Evolutionary conservation across 2,329 filamentous ascomycete genomes (phyloP), one percentile per base, ranked within the genome.

Genomic region (Aspergillus calidoustus): DNA sequence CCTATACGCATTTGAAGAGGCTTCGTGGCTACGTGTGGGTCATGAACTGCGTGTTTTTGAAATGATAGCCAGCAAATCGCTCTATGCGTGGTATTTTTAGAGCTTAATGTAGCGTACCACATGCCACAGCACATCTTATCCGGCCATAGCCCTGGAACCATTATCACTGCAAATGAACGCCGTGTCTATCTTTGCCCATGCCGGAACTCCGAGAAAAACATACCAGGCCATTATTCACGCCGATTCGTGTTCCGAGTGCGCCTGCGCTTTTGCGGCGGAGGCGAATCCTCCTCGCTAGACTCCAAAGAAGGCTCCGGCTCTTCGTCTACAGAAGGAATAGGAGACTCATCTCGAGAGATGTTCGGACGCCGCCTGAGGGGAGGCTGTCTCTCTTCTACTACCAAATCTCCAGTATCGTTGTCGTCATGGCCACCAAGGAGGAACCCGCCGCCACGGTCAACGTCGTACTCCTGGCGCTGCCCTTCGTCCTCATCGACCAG

Each of bases 371-470:
- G 34, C 38, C 48, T 41, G 13, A 54, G 34, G 22, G 48, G 51
- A 6, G 56, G 64, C 28, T 64, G 63, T 25, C 70, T 67, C 31
- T 67, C 66, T 53, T 77, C 75, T 4, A 76, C 70, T 19, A 77
- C 68, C 57, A 77, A 64, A 28, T 63, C 67, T 48, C 63, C 68
- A 30, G 71, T 52, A 38, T 59, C 48, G 25, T 57, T 56, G 28
- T 41, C 60, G n/a, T 57, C 47, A 22, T 64, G 31, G 4, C 41
- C 55, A 9, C 46, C 59, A 30, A 63, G 61, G 11, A 63, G 57
- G 22, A 63, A 63, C 13, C 61, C 61, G 7, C 61, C 61, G 6
- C 61, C 61, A 5, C 34, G 64, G 31, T 64, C 67, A 54, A 64
- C 64, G 50, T 70, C 64, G 7, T 63, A 61, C 3, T 59, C 66